phyloP scores from a whole-genome alignment of 2,329 filamentous ascomycete species.

The Cladosporium sp. region DNA sequence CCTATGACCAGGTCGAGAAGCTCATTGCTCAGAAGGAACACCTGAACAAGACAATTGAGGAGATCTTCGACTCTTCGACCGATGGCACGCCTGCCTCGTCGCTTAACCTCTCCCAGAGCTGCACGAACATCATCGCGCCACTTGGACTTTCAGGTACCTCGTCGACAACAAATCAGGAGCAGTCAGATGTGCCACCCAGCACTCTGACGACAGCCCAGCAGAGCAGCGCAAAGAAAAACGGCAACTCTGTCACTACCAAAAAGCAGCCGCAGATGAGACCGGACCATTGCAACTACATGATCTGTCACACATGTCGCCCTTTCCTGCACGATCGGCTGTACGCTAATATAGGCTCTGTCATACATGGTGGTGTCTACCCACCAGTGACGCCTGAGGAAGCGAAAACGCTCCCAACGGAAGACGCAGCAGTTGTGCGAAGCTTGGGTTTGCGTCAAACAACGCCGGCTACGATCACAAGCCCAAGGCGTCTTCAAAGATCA shows the following conservation, averaged over 20 bases:
- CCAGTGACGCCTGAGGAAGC: slow-evolving; percentile 32
- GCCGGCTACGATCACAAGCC: not conserved
- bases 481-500: slow-evolving; percentile 1
- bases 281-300: slow-evolving; percentile 40
- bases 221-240: not conserved
- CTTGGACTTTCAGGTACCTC: slow-evolving; percentile 18
- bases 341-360: slow-evolving; percentile 42
- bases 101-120: not conserved
- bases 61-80: slow-evolving; percentile 8
- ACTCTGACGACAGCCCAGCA: not conserved
- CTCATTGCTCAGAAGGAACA: slow-evolving; percentile 40
- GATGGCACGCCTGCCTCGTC: not conserved
- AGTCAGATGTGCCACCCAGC: not conserved
- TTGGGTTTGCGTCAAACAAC: slow-evolving; percentile 29
- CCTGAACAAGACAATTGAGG: slow-evolving; percentile 26
- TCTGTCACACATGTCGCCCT: slow-evolving; percentile 49
- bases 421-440: slow-evolving; percentile 32
- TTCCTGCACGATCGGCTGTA: slow-evolving; percentile 46
- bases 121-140: slow-evolving; percentile 23
- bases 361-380: slow-evolving; percentile 32
- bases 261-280: not conserved
- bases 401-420: slow-evolving; percentile 32
- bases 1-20: slow-evolving; percentile 36
- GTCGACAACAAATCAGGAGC: slow-evolving; percentile 8
- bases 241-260: not conserved